phyloP scores from a whole-genome alignment of 2,329 filamentous ascomycete genomes.

The Scedosporium minutisporum region DNA sequence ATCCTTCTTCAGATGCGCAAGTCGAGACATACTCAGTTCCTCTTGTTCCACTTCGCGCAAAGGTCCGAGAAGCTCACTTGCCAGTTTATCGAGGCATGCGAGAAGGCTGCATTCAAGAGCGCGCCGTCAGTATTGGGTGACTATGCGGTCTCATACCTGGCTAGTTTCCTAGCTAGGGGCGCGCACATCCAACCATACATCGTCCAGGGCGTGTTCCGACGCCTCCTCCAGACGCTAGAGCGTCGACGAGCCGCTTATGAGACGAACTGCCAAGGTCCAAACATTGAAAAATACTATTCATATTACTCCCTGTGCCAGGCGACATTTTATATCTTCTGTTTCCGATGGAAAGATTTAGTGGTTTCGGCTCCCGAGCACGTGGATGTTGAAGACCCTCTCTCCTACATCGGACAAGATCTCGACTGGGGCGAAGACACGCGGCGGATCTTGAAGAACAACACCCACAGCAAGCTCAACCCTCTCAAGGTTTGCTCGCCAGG shows the following conservation, averaged over 20 bases:
- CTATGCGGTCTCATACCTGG: conserved; percentile 81
- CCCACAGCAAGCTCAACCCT: conserved; percentile 85
- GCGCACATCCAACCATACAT: conserved; percentile 67
- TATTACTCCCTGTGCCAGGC: conserved; percentile 89
- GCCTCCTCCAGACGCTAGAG: conserved; percentile 70
- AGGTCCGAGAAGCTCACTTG: conserved; percentile 66
- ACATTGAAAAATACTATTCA: conserved; percentile 70
- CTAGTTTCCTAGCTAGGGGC: conserved; percentile 87
- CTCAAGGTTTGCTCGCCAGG: conserved; percentile 86
- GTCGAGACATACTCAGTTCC: conserved; percentile 87
- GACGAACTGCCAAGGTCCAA: conserved; percentile 67
- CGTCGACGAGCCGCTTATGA: conserved; percentile 65
- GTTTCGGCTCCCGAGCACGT: conserved; percentile 48
- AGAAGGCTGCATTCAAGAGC: conserved; percentile 33
- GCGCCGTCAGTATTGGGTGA: conserved; percentile 68
- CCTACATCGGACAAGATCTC: conserved; percentile 60
- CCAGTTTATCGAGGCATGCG: conserved; percentile 43
- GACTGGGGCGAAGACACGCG: conserved; percentile 68
- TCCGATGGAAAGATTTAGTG: conserved; percentile 89
- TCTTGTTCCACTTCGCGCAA: conserved; percentile 93
- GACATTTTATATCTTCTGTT: conserved; percentile 91
- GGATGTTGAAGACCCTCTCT: conserved; percentile 52
- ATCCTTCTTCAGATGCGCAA: conserved; percentile 86
- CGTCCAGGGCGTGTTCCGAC: conserved; percentile 72
- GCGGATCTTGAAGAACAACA: conserved; percentile 63